Conservation (phyloP, 23 red algal genomes). For the Porphyridium purpureum region DNA sequence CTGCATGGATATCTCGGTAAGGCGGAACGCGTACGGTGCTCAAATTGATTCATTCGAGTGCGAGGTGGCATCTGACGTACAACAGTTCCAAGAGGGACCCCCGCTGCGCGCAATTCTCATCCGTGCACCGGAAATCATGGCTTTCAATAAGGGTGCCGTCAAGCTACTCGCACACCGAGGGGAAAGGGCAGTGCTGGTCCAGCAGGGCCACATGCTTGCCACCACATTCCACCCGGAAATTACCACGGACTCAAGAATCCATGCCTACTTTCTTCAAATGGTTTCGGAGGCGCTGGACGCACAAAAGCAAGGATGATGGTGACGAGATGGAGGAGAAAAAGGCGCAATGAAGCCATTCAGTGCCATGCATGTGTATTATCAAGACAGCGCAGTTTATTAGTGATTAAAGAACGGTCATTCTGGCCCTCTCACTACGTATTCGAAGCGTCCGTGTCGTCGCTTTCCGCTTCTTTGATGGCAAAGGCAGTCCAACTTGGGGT, state of each 20-base stretch:
- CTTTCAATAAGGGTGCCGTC: conserved; percentile 10
- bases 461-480: no score
- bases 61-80: conserved; percentile 16
- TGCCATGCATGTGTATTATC: no score
- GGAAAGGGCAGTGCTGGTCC: conserved; percentile 45
- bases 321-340: no score
- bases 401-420: no score
- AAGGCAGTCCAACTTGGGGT: no score
- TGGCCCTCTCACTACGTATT: no score
- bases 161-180: conserved; percentile 30
- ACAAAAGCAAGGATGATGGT: no score
- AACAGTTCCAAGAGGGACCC: conserved; percentile 6
- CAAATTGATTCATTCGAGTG: conserved; percentile 90
- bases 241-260: conserved; percentile 62
- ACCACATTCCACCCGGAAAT: conserved; percentile 96
- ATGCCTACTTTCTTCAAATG: conserved; percentile 54
- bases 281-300: conserved; percentile 3
- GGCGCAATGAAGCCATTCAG: no score
- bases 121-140: conserved; percentile 54
- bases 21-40: conserved; percentile 78
- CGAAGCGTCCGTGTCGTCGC: no score
- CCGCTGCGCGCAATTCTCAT: conserved; percentile 66
- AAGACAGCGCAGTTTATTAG: no score
- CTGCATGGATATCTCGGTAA: conserved; percentile 37
- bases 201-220: conserved; percentile 33